Percentiles rank a stretch among this genome's conserved stretches.
phyloP scores from a whole-genome alignment of 306 rosid species.

The Vigna nakashimae region DNA sequence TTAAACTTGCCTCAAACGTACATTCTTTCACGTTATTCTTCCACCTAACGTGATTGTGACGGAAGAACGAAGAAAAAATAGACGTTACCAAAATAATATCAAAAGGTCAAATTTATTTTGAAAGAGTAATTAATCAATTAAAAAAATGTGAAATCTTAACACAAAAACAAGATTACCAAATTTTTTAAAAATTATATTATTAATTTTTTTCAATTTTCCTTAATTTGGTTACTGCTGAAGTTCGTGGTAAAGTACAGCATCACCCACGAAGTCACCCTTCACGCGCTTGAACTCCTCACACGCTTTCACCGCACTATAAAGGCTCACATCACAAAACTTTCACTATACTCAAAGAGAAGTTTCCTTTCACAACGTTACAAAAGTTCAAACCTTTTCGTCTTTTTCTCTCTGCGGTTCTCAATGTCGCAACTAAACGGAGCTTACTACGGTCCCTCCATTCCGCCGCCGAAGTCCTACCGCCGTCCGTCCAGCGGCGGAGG shows the following conservation, averaged over 20 bases:
- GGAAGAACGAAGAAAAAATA: background rate
- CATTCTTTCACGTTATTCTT: background rate
- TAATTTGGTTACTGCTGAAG: background rate
- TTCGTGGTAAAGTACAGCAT: background rate
- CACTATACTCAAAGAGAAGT: background rate
- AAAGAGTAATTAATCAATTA: background rate
- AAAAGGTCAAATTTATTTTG: background rate
- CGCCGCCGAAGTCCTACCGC: constrained; percentile 62
- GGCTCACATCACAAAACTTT: background rate
- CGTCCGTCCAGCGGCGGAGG: constrained; percentile 54
- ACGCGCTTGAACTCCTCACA: background rate
- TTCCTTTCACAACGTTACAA: background rate
- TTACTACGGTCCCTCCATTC: constrained; percentile 85
- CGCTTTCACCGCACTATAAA: background rate
- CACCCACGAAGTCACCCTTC: background rate
- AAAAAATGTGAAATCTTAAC: background rate
- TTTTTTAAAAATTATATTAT: too few species aligned
- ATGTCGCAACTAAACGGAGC: constrained; percentile 81
- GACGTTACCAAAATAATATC: background rate
- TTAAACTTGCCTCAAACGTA: background rate
- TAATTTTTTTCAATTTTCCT: background rate
- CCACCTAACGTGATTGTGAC: background rate
- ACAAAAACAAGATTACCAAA: too few species aligned
- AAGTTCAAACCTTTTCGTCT: background rate
- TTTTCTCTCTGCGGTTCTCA: background rate